These are phyloP conservation scores for Linnemannia zychae DNA, from an alignment of 192 early-diverging fungal genomes.

Conservation along the genomic window DNA sequence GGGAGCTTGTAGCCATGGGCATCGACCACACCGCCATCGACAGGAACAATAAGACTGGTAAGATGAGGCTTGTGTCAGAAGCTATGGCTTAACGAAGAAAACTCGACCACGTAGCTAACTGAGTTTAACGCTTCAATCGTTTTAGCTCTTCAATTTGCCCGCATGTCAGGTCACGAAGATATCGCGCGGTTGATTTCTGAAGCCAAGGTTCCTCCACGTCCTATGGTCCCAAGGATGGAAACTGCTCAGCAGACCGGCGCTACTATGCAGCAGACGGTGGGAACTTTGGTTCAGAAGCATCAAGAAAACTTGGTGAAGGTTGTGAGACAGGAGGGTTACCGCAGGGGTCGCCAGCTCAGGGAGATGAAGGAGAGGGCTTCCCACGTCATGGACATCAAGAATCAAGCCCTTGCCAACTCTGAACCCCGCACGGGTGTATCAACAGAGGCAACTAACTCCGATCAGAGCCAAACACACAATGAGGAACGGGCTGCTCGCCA, in stretches of 20 bases:
- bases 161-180: constrained; percentile 25
- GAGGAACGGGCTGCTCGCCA: background rate
- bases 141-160: constrained; percentile 50
- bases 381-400: constrained; percentile 29
- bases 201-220: constrained; percentile 47
- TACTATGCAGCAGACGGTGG: constrained; percentile 16
- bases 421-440: background rate
- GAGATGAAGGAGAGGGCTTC: constrained; percentile 23
- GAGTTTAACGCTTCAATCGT: background rate
- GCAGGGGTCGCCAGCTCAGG: constrained; percentile 14
- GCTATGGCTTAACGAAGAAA: background rate
- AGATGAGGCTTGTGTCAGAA: background rate
- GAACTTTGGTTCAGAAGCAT: constrained; percentile 25
- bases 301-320: constrained; percentile 29
- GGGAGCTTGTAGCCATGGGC: constrained; percentile 42
- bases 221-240: constrained; percentile 36
- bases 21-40: constrained; percentile 52
- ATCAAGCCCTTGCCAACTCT: background rate
- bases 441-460: background rate
- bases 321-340: constrained; percentile 21
- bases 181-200: constrained; percentile 20
- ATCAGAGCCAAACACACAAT: background rate
- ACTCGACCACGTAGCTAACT: background rate
- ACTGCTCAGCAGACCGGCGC: background rate
- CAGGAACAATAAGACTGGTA: constrained; percentile 57